Percentiles rank a stretch among this genome's conserved stretches.
phyloP scores from a whole-genome alignment of 2,329 filamentous ascomycete genomes.

The Penicillium sp. region DNA sequence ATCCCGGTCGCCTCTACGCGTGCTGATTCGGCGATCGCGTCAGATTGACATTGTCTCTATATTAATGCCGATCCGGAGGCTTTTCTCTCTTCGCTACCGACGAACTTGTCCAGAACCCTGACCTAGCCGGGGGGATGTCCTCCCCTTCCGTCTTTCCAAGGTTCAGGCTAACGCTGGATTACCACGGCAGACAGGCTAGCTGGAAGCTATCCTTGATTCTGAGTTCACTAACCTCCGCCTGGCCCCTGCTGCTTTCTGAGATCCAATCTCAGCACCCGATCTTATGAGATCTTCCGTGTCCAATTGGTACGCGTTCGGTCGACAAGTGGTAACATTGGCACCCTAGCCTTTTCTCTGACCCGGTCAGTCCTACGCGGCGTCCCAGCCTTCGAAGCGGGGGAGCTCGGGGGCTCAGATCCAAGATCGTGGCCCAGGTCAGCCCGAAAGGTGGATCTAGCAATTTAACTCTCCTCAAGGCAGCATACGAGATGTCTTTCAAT shows the following conservation, averaged over 20 bases:
- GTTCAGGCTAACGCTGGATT: conserved; percentile 6
- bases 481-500: conserved; percentile 10
- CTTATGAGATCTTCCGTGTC: not conserved
- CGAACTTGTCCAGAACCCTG: conserved; percentile 1
- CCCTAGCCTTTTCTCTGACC: not conserved
- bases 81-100: conserved; percentile 6
- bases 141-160: conserved; percentile 1
- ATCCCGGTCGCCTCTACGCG: conserved; percentile 24
- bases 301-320: conserved; percentile 2
- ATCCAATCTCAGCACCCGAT: conserved; percentile 11
- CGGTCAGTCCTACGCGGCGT: not conserved
- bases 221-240: conserved; percentile 7
- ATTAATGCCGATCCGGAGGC: conserved; percentile 28
- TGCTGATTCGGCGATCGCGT: conserved; percentile 31
- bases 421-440: conserved; percentile 11
- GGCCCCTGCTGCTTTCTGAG: not conserved
- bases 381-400: conserved; percentile 1
- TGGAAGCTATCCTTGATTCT: conserved; percentile 1
- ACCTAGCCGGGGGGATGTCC: not conserved
- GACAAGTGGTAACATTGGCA: not conserved
- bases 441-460: conserved; percentile 10
- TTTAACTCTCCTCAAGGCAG: conserved; percentile 11
- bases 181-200: not conserved
- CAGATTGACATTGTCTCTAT: conserved; percentile 24
- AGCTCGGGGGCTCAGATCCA: conserved; percentile 8